A percentile compares a stretch with the other conserved stretches of the same genome.
Evolutionary conservation across 1,139 yeast genomes (phyloP).

Genomic region (Protomyces lactucae-debilis): DNA sequence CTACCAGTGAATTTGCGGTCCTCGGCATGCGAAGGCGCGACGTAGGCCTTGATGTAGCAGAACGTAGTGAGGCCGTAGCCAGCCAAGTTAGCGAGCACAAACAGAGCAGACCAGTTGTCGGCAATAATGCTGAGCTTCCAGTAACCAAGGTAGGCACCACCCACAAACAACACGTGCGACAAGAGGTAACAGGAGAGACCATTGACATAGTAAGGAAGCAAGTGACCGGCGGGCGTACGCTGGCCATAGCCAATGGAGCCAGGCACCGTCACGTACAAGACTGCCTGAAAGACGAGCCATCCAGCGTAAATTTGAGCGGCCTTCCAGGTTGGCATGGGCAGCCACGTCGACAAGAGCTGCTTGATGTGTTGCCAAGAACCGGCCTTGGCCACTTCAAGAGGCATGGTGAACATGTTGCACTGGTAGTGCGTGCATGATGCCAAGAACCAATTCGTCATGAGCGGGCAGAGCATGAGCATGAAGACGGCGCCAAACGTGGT

Average conservation of each 20-base stretch:
- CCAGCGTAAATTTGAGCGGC: constrained; percentile 21
- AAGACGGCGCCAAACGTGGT: constrained; percentile 22
- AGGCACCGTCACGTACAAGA: constrained; percentile 26
- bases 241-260: constrained; percentile 28
- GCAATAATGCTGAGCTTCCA: constrained; percentile 23
- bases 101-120: constrained; percentile 26
- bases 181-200: constrained; percentile 26
- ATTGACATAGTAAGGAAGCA: constrained; percentile 27
- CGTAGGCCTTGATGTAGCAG: constrained; percentile 27
- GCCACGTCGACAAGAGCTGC: constrained; percentile 14
- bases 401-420: constrained; percentile 25
- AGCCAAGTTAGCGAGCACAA: constrained; percentile 25
- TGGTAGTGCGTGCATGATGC: constrained; percentile 23
- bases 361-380: not conserved
- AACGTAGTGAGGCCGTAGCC: constrained; percentile 26
- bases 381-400: constrained; percentile 1
- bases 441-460: constrained; percentile 22
- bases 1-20: constrained; percentile 28
- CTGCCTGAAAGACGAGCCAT: constrained; percentile 25
- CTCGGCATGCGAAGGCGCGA: constrained; percentile 27
- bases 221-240: constrained; percentile 28
- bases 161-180: constrained; percentile 25
- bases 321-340: constrained; percentile 20
- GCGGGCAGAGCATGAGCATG: constrained; percentile 23
- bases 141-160: constrained; percentile 17